Evolutionary conservation across 2,329 filamentous ascomycete species (phyloP).

Genomic region (Colletotrichum sp.): DNA sequence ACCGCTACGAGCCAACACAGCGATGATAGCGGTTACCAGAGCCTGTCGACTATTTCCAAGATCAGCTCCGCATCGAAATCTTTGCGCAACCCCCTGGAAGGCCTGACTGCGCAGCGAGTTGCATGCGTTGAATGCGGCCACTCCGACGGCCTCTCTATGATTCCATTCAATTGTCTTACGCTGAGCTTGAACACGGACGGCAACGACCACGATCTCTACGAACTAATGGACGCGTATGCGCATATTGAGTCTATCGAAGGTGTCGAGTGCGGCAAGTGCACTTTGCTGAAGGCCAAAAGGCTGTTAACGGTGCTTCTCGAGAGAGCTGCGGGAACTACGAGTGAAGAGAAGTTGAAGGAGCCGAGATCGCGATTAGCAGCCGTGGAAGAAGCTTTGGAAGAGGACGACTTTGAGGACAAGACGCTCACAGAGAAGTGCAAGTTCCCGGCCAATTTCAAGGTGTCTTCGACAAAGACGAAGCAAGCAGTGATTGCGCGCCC

Average conservation of each 20-base stretch:
- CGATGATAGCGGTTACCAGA: conserved; percentile 64
- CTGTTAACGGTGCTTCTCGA: conserved; percentile 54
- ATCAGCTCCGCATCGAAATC: conserved; percentile 29
- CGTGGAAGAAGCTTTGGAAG: conserved; percentile 74
- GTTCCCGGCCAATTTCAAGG: conserved; percentile 69
- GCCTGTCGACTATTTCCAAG: conserved; percentile 42
- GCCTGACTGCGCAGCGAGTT: conserved; percentile 85
- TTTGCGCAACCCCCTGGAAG: conserved; percentile 81
- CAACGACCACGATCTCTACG: conserved; percentile 71
- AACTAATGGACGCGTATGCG: conserved; percentile 85
- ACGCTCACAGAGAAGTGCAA: conserved; percentile 68
- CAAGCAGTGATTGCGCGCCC: conserved; percentile 86
- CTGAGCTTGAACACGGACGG: conserved; percentile 74
- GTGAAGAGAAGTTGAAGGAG: conserved; percentile 57
- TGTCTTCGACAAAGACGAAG: conserved; percentile 84
- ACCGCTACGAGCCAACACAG: conserved; percentile 53
- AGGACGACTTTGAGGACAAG: conserved; percentile 79
- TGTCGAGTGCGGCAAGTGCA: conserved; percentile 92
- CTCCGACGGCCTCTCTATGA: conserved; percentile 87
- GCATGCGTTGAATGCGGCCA: conserved; percentile 86
- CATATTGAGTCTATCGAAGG: conserved; percentile 84
- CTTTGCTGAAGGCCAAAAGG: conserved; percentile 65
- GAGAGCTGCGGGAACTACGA: conserved; percentile 36
- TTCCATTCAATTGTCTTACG: conserved; percentile 92
- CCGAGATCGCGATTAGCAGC: conserved; percentile 63